phyloP scores from a whole-genome alignment of 352 stramenopile species.

The Phytophthora boehmeriae region DNA sequence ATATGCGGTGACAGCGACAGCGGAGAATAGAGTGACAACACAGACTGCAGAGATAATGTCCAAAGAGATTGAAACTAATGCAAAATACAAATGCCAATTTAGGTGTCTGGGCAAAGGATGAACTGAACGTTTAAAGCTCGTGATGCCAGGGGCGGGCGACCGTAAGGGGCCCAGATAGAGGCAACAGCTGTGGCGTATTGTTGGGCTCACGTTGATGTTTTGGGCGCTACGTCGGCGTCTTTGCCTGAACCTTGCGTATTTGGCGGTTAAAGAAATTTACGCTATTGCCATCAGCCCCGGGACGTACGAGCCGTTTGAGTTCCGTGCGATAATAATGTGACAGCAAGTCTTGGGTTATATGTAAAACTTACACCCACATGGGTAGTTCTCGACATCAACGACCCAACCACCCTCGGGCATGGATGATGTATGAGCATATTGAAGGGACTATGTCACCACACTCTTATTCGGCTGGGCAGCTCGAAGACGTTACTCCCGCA shows the following conservation, averaged over 20 bases:
- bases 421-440: conserved; percentile 1
- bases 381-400: conserved; percentile 12
- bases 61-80: too few species aligned
- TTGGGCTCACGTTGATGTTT: too few species aligned
- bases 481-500: conserved; percentile 7
- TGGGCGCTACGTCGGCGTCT: too few species aligned
- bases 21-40: too few species aligned
- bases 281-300: conserved; percentile 2
- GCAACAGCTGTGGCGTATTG: too few species aligned
- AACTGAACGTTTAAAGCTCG: too few species aligned
- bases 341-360: conserved; percentile 14
- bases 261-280: conserved; percentile 6
- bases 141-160: too few species aligned
- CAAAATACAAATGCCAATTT: too few species aligned
- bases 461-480: conserved; percentile 11
- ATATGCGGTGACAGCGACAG: too few species aligned
- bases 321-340: conserved; percentile 11
- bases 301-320: conserved; percentile 1
- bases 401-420: conserved; percentile 11
- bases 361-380: conserved; percentile 12
- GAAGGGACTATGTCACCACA: conserved; percentile 7
- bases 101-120: too few species aligned
- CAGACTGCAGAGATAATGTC: too few species aligned
- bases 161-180: too few species aligned
- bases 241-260: conserved; percentile 2